These are phyloP conservation scores for Claviceps humidiphila DNA, from an alignment of 2,329 filamentous ascomycete genomes.

Conservation along the genomic window DNA sequence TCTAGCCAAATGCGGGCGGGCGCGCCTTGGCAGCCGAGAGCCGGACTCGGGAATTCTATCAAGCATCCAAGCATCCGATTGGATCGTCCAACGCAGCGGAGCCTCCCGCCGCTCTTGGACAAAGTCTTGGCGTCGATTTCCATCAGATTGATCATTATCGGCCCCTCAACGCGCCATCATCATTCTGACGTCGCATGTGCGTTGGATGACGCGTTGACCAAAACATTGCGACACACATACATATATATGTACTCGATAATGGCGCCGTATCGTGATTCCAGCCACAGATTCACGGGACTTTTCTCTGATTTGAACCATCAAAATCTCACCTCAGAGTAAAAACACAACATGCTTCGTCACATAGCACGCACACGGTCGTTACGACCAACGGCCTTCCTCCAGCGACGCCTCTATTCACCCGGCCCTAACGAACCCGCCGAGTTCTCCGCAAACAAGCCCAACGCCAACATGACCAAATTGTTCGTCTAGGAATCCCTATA, in stretches of 20 bases:
- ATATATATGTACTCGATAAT: too few species aligned
- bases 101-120: too few species aligned
- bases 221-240: neutral
- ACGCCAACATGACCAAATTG: neutral
- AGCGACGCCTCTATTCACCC: neutral
- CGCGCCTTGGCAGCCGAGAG: too few species aligned
- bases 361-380: neutral
- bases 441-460: neutral
- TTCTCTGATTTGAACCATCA: too few species aligned
- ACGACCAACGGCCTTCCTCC: neutral
- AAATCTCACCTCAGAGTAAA: neutral
- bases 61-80: too few species aligned
- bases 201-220: slow-evolving; percentile 1
- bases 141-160: neutral
- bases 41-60: too few species aligned
- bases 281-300: too few species aligned
- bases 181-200: neutral
- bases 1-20: too few species aligned
- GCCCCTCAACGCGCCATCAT: neutral
- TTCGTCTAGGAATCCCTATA: neutral
- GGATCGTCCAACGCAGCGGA: too few species aligned
- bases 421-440: neutral
- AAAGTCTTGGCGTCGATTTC: neutral
- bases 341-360: neutral
- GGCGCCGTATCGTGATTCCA: too few species aligned